These are phyloP conservation scores for Grosmannia serpens DNA, from an alignment of 2,329 filamentous ascomycete species.

Conservation along the genomic window DNA sequence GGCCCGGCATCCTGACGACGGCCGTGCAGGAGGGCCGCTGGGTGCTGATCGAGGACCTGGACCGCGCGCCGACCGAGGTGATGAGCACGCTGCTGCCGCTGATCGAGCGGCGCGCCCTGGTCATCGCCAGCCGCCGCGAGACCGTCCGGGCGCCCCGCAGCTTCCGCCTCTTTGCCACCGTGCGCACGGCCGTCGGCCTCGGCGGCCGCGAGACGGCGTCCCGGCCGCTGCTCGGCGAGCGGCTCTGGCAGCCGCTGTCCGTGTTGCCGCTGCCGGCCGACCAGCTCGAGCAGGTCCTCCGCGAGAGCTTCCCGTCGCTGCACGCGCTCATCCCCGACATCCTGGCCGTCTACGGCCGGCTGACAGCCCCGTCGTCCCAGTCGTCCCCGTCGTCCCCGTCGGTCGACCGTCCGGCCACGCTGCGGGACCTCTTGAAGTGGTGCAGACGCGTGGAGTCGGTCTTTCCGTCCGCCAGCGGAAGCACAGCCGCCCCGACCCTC, in stretches of 20 bases:
- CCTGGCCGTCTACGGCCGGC: slow-evolving; percentile 41
- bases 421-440: slow-evolving; percentile 79
- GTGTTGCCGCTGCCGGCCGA: slow-evolving; percentile 52
- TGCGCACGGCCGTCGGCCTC: slow-evolving; percentile 61
- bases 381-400: slow-evolving; percentile 28
- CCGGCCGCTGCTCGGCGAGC: slow-evolving; percentile 69
- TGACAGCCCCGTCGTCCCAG: too few species aligned
- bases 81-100: slow-evolving; percentile 86
- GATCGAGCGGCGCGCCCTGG: slow-evolving; percentile 81
- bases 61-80: slow-evolving; percentile 88
- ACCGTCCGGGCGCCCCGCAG: slow-evolving; percentile 69
- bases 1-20: slow-evolving; percentile 82
- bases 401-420: slow-evolving; percentile 37
- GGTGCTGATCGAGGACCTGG: slow-evolving; percentile 95
- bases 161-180: slow-evolving; percentile 86
- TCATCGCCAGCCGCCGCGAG: slow-evolving; percentile 83
- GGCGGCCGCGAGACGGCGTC: neutral
- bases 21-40: slow-evolving; percentile 90
- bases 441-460: slow-evolving; percentile 64
- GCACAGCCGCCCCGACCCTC: slow-evolving; percentile 41
- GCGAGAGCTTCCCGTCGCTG: slow-evolving; percentile 58
- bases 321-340: slow-evolving; percentile 48
- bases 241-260: slow-evolving; percentile 74
- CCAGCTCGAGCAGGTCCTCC: slow-evolving; percentile 67
- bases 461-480: slow-evolving; percentile 49